phyloP scores from a whole-genome alignment of 371 early-diverging fungal species.

The Capniomyces stellatus region DNA sequence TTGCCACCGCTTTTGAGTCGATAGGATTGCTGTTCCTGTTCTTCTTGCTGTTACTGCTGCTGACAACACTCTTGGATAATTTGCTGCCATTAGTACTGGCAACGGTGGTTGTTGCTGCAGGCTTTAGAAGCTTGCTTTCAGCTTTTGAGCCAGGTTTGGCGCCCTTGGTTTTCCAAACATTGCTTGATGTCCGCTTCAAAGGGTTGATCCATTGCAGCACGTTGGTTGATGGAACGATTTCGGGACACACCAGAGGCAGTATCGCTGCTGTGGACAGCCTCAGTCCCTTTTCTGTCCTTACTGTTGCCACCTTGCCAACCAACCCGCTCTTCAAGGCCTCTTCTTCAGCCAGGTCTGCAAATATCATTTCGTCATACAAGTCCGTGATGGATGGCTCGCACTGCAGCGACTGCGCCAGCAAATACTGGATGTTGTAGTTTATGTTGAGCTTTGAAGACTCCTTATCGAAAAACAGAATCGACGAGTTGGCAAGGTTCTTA shows the following conservation, averaged over 20 bases:
- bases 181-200: constrained; percentile 2
- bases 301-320: neutral
- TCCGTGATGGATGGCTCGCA: constrained; percentile 23
- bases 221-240: constrained; percentile 25
- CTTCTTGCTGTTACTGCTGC: too few relatives aligned
- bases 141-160: too few relatives aligned
- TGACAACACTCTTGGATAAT: too few relatives aligned
- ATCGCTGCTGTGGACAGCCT: constrained; percentile 22
- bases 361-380: constrained; percentile 5
- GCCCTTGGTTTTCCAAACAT: neutral
- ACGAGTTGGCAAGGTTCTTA: constrained; percentile 11
- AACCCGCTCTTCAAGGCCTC: constrained; percentile 1
- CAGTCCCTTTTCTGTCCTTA: constrained; percentile 8
- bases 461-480: constrained; percentile 19
- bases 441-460: constrained; percentile 6
- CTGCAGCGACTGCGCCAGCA: constrained; percentile 21
- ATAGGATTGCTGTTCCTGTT: too few relatives aligned
- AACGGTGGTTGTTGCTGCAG: too few relatives aligned
- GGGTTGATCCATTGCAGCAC: constrained; percentile 27
- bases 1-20: too few relatives aligned
- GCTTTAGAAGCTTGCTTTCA: too few relatives aligned
- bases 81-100: too few relatives aligned
- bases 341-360: constrained; percentile 4
- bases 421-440: constrained; percentile 18
- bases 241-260: constrained; percentile 26